A percentile compares a stretch with the other conserved stretches of the same genome.
These are phyloP conservation scores for Poa pratensis DNA, from an alignment of 176 grass and related monocot genomes.

Conservation along the genomic window DNA sequence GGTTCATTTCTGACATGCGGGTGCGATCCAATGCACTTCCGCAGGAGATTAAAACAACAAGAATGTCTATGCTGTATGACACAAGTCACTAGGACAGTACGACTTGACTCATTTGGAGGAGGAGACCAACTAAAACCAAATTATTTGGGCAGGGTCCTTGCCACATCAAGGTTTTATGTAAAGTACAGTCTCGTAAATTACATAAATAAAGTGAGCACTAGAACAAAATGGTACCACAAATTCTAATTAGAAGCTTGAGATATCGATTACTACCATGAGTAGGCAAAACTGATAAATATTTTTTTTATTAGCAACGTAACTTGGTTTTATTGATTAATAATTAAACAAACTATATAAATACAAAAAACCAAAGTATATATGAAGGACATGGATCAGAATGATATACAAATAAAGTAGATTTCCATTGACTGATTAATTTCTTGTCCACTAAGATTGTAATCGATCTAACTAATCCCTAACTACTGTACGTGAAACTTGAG, in stretches of 20 bases:
- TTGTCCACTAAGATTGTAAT: too few relatives aligned
- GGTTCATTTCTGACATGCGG: background rate
- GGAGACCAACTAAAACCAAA: background rate
- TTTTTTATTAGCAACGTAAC: too few relatives aligned
- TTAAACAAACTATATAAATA: too few relatives aligned
- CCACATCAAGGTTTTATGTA: background rate
- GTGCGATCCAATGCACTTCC: background rate
- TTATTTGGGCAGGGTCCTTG: conserved; percentile 12
- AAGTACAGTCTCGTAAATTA: background rate
- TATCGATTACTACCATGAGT: background rate
- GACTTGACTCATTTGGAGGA: conserved; percentile 12
- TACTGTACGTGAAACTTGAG: too few relatives aligned
- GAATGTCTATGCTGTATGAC: background rate
- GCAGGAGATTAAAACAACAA: background rate
- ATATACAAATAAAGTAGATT: too few relatives aligned
- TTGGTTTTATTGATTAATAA: too few relatives aligned
- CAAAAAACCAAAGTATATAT: too few relatives aligned
- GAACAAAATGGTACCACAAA: background rate
- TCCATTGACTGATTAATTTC: too few relatives aligned
- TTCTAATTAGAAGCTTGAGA: background rate
- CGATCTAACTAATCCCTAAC: too few relatives aligned
- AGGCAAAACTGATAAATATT: too few relatives aligned
- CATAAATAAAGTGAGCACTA: background rate
- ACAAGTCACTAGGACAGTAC: background rate
- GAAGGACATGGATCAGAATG: too few relatives aligned